Evolutionary conservation across 805 yeast species (phyloP).

Genomic region (Tetrapisispora namnaoensis): DNA sequence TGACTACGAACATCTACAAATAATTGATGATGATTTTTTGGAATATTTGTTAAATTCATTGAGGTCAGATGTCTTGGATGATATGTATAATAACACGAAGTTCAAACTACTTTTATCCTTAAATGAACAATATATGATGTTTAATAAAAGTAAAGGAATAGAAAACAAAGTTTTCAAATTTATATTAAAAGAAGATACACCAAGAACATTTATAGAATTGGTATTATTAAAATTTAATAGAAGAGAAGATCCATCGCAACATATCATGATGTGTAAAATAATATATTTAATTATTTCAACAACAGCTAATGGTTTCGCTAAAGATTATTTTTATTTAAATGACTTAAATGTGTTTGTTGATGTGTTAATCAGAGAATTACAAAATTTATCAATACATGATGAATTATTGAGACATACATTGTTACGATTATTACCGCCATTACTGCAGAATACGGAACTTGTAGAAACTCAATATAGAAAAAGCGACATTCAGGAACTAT

Average conservation of each 20-base stretch:
- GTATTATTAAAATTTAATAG: conserved; percentile 71
- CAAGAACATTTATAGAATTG: conserved; percentile 53
- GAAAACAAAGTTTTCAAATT: conserved; percentile 48
- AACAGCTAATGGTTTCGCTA: conserved; percentile 40
- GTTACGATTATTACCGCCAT: conserved; percentile 62
- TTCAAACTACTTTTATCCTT: conserved; percentile 63
- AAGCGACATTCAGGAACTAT: conserved; percentile 40
- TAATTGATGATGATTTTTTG: conserved; percentile 37
- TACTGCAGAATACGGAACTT: conserved; percentile 58
- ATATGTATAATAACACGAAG: conserved; percentile 54
- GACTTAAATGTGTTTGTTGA: conserved; percentile 79
- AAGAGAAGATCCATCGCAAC: conserved; percentile 55
- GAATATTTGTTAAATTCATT: conserved; percentile 40
- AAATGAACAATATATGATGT: conserved; percentile 82
- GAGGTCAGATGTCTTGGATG: conserved; percentile 37
- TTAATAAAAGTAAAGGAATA: conserved; percentile 28
- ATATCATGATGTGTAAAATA: conserved; percentile 70
- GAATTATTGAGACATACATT: conserved; percentile 58
- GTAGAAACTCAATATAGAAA: conserved; percentile 47
- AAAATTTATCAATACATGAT: conserved; percentile 52
- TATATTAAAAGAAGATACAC: conserved; percentile 35
- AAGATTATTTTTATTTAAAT: conserved; percentile 66
- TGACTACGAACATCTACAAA: conserved; percentile 32
- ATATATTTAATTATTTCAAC: conserved; percentile 61
- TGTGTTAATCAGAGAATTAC: conserved; percentile 70